Base-by-base conservation (phyloP, 495 filamentous ascomycete genomes). In the Extremus antarcticus region DNA sequence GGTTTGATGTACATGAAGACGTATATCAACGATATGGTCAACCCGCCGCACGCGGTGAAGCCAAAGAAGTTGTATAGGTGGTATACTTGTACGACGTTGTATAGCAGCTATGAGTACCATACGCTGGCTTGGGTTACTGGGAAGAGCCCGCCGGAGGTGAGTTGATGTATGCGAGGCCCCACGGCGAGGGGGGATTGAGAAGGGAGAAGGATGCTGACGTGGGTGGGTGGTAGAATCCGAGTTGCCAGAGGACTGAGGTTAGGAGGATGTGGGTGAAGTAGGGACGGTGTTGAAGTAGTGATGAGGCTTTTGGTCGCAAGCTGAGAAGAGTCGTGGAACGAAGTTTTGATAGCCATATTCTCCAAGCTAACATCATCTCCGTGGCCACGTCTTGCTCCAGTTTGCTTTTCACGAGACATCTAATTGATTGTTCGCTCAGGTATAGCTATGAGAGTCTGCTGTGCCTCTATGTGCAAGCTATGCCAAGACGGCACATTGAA, bases 11-110 rank as follows among this genome's bases (percentile, higher is more conserved):
- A 71, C 57, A 66, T 77, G 46, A 68, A 68, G 56, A 58, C 53
- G 45, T 76, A 70, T 48, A 57, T 70, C 57, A 73, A 81, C 65
- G 74, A 78, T 55, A 78, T 64, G 69, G 74, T 55, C 64, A 24
- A 54, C 53, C 47, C 51, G 13, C 58, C 66, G 20, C 62, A 63
- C 3, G 19, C 7, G 7, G 19, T 3, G 16, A 45, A 45, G 41
- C 7, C 15, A n/a, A 45, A 17, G 15, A 45, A 45, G 41, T n/a
- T 45, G n/a, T 45, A 45, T 45, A 7, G 41, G 7, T 45, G 41
- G 41, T 45, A 45, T n/a, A 45, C 41, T 45, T 45, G 41, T n/a
- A n/a, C 16, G 41, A 45, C 41, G 19, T 17, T 17, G 15, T 45
- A 45, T n/a, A 21, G 41, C 41, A 8, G 7, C 7, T 45, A 45